phyloP scores from a whole-genome alignment of 495 filamentous ascomycete species.

The Daldinia bambusicola region DNA sequence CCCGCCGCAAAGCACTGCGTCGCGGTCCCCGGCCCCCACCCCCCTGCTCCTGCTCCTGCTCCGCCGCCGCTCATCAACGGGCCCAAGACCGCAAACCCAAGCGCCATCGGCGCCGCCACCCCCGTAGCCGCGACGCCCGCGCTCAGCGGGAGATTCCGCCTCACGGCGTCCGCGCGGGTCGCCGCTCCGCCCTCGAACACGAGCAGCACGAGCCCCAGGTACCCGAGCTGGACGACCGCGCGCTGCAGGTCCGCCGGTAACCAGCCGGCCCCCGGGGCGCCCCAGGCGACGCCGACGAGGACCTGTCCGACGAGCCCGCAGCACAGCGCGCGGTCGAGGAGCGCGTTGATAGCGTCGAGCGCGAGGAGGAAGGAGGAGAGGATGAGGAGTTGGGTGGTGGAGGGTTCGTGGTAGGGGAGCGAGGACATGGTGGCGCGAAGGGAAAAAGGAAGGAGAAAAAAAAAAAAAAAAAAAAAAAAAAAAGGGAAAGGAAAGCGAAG shows the following conservation, averaged over 20 bases:
- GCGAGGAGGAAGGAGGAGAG: slow-evolving; percentile 72
- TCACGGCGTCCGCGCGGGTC: slow-evolving; percentile 66
- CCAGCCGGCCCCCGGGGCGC: slow-evolving; percentile 59
- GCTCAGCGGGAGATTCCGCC: slow-evolving; percentile 69
- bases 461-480: too few relatives aligned
- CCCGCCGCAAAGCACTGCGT: slow-evolving; percentile 79
- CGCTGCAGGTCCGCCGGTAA: slow-evolving; percentile 64
- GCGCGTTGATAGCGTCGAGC: slow-evolving; percentile 67
- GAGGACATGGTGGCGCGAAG: slow-evolving; percentile 6
- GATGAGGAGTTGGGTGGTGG: slow-evolving; percentile 67
- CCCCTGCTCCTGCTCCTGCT: too few relatives aligned
- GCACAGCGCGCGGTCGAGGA: slow-evolving; percentile 70
- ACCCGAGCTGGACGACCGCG: slow-evolving; percentile 74
- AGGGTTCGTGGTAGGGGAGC: slow-evolving; percentile 69
- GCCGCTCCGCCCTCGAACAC: slow-evolving; percentile 81
- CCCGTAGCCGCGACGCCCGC: slow-evolving; percentile 70
- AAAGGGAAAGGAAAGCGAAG: too few relatives aligned
- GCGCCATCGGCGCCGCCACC: slow-evolving; percentile 69
- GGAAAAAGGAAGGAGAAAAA: not conserved
- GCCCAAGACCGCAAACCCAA: slow-evolving; percentile 69
- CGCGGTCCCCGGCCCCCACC: too few relatives aligned
- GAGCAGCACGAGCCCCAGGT: slow-evolving; percentile 77
- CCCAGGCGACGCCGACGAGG: slow-evolving; percentile 76
- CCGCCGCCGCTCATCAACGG: slow-evolving; percentile 34
- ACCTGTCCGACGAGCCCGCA: slow-evolving; percentile 82